Conservation (phyloP, 148 eudicot genomes). For the Fallopia convolvulus region DNA sequence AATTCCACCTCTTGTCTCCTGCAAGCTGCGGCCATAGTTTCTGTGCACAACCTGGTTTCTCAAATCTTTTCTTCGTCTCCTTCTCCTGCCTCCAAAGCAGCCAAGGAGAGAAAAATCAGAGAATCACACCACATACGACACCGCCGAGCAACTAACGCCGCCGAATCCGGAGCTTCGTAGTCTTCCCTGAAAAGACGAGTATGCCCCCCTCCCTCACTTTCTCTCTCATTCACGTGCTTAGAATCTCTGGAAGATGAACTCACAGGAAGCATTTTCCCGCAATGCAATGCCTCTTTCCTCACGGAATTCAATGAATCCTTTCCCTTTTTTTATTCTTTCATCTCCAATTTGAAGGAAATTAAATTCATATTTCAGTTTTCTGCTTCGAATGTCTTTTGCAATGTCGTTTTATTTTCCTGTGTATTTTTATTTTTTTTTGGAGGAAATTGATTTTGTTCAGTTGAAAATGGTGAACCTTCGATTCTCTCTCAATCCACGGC, state of each 20-base stretch:
- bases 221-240: conserved; percentile 12
- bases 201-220: conserved; percentile 1
- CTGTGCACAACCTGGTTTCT: neutral
- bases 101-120: neutral
- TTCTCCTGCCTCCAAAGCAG: neutral
- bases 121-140: neutral
- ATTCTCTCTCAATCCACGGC: conserved; percentile 8
- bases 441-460: neutral
- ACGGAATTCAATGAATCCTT: conserved; percentile 4
- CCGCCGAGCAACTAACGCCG: conserved; percentile 4
- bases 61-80: neutral
- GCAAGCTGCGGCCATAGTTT: conserved; percentile 1
- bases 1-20: conserved; percentile 8
- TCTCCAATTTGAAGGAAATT: neutral
- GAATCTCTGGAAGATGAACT: conserved; percentile 1
- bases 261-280: conserved; percentile 14
- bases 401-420: neutral
- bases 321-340: neutral
- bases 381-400: conserved; percentile 12
- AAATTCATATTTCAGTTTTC: neutral
- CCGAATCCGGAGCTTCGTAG: conserved; percentile 2
- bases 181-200: neutral
- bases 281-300: conserved; percentile 12
- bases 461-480: conserved; percentile 2
- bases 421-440: neutral